Evolutionary conservation across 2,329 filamentous ascomycete genomes (phyloP), one percentile per base, ranked within the genome.

Genomic region (Aurifilum marmelostoma): DNA sequence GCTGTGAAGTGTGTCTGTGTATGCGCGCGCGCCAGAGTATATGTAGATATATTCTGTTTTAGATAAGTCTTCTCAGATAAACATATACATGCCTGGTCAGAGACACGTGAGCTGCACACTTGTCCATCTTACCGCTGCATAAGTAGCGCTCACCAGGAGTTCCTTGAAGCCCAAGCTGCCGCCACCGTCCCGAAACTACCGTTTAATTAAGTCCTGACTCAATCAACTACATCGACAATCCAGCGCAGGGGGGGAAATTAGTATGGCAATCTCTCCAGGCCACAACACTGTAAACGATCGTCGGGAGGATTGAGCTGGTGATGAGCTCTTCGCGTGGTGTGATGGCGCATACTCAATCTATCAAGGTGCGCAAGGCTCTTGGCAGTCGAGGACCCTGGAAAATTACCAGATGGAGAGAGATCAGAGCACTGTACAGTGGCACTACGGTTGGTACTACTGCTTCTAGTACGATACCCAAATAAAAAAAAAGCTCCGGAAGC

Each of bases 1-100:
- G 81, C 79, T 97, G 71, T 95, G 75, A 80, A 34, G 21, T 7
- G 58, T 8, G 18, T n/a, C 8, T 11, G 12, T 18, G 12, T 18
- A 52, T 18, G 14, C 41, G 6, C 4, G 14, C 12, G 21, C n/a
- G 21, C 21, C 18, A n/a, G 7, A 47, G 18, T 47, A 47, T 2
- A 47, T 47, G 18, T 47, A 9, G 21, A 47, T n/a, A 9, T 3
- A 21, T 11, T 39, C 1, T 3, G 43, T n/a, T 4, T 34, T 4
- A n/a, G 21, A 47, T 47, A 47, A 9, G 11, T 47, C 8, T 21
- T n/a, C 43, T 47, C 8, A 47, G 16, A 47, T 18, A 47, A 7
- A 47, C 8, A 47, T 3, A 47, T 9, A 47, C 3, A 47, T n/a
- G 9, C 18, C 18, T 47, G n/a, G 43, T 9, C 3, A 47, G 43